A percentile compares a stretch with the other conserved stretches of the same genome.
Evolutionary conservation across 345 rosid genomes (phyloP).

Genomic region (Acer yangbiense): DNA sequence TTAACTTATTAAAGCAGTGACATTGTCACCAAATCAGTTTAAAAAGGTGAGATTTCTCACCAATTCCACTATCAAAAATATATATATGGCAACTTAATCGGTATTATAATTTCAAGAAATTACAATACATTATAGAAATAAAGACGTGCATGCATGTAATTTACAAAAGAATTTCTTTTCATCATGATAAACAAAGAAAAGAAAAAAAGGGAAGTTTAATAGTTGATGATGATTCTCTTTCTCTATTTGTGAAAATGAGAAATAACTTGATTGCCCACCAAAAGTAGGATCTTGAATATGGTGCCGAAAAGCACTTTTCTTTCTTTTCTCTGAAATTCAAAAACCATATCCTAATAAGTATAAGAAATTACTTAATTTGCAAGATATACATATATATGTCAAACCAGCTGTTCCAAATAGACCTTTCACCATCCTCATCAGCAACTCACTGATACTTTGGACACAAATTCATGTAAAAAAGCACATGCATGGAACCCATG

Average conservation of each 20-base stretch:
- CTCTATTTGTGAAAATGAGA: constrained; percentile 3
- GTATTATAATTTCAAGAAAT: background rate
- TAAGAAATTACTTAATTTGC: background rate
- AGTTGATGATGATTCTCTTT: too few species aligned
- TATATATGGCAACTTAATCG: too few species aligned
- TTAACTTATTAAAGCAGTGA: too few species aligned
- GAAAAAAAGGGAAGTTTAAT: background rate
- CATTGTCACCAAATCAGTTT: too few species aligned
- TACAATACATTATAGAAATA: background rate
- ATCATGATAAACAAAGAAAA: background rate
- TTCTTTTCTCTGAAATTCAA: constrained; percentile 1
- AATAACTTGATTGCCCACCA: background rate
- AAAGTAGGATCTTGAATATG: background rate
- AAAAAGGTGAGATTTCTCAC: too few species aligned
- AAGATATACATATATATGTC: too few species aligned
- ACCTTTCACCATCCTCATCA: constrained; percentile 9
- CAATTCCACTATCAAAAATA: too few species aligned
- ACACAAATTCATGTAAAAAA: background rate
- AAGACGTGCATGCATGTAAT: too few species aligned
- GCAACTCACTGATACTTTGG: background rate
- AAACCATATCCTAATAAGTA: constrained; percentile 1
- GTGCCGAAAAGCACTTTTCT: constrained; percentile 9
- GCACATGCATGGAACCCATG: background rate
- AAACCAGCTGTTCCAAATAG: constrained; percentile 18
- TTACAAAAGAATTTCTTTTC: too few species aligned